phyloP scores from a whole-genome alignment of 1,139 yeast species.

The Yamadazyma aaseri region DNA sequence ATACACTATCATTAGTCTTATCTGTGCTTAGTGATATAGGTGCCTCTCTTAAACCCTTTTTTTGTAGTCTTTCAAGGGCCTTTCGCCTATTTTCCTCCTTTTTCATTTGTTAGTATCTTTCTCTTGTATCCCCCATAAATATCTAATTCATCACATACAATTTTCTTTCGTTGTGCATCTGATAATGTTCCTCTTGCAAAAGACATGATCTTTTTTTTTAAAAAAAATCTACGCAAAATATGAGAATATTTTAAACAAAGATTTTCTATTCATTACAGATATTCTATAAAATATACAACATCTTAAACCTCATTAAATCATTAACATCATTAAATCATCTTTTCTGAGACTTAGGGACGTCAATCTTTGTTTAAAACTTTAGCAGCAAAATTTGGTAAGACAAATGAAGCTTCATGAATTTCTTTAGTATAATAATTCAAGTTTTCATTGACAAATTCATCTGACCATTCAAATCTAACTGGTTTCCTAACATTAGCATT shows the following conservation, averaged over 20 bases:
- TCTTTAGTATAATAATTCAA: slow-evolving; percentile 77
- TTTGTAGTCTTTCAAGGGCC: slow-evolving; percentile 57
- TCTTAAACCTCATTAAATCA: slow-evolving; percentile 7
- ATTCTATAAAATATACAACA: background rate
- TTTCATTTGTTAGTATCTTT: slow-evolving; percentile 15
- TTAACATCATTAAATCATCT: slow-evolving; percentile 9
- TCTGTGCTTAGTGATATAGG: slow-evolving; percentile 13
- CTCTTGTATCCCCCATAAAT: slow-evolving; percentile 35
- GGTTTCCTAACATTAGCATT: slow-evolving; percentile 65
- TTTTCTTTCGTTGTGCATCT: slow-evolving; percentile 25
- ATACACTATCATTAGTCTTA: slow-evolving; percentile 14
- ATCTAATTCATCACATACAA: slow-evolving; percentile 20
- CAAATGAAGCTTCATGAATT: slow-evolving; percentile 83
- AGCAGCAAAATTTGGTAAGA: slow-evolving; percentile 85
- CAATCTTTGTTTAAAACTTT: slow-evolving; percentile 28
- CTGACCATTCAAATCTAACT: slow-evolving; percentile 57
- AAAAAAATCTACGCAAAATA: background rate
- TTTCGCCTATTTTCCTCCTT: slow-evolving; percentile 58
- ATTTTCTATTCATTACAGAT: background rate
- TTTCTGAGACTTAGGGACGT: slow-evolving; percentile 7
- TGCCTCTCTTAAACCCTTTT: slow-evolving; percentile 31
- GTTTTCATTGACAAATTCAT: slow-evolving; percentile 59
- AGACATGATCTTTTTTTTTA: too few relatives aligned
- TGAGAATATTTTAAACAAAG: background rate
- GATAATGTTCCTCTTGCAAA: slow-evolving; percentile 23